A percentile compares a stretch with the other conserved stretches of the same genome.
phyloP scores from a whole-genome alignment of 2,329 filamentous ascomycete species.

The Colletotrichum neosansevieriae region DNA sequence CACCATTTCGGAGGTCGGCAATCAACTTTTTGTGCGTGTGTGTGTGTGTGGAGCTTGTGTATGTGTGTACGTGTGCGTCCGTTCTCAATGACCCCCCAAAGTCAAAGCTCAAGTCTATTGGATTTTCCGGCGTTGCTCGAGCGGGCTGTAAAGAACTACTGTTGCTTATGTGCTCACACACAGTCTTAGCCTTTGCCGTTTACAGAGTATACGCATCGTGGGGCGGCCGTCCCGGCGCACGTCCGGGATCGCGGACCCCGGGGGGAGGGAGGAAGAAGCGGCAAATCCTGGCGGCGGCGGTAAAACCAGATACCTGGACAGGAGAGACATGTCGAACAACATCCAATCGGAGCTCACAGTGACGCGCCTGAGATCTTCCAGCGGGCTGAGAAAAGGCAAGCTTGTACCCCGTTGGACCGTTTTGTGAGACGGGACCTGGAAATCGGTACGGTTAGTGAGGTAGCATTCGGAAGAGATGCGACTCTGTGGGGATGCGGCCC shows the following conservation, averaged over 20 bases:
- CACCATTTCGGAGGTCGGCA: slow-evolving; percentile 4
- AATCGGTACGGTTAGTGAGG: neutral
- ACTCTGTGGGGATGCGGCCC: too few species aligned
- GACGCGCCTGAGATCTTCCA: neutral
- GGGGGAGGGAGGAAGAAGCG: neutral
- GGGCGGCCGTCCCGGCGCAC: slow-evolving; percentile 1
- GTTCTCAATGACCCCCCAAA: neutral
- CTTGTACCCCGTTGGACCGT: neutral
- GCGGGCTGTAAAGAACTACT: neutral
- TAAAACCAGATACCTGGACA: too few species aligned
- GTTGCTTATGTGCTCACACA: neutral
- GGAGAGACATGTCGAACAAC: neutral
- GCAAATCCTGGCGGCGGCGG: neutral
- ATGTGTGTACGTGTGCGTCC: neutral
- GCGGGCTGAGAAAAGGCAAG: neutral
- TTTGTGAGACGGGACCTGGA: neutral
- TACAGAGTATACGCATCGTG: slow-evolving; percentile 15
- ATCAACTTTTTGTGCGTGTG: neutral
- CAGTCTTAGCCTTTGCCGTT: slow-evolving; percentile 34
- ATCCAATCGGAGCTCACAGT: slow-evolving; percentile 1
- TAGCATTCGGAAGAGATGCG: neutral
- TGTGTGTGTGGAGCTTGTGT: neutral
- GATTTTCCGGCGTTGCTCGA: neutral
- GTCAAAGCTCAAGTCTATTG: slow-evolving; percentile 26
- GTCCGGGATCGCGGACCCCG: neutral